Conservation (phyloP, 2,329 filamentous ascomycete species). For the Sporothrix brunneoviolacea region DNA sequence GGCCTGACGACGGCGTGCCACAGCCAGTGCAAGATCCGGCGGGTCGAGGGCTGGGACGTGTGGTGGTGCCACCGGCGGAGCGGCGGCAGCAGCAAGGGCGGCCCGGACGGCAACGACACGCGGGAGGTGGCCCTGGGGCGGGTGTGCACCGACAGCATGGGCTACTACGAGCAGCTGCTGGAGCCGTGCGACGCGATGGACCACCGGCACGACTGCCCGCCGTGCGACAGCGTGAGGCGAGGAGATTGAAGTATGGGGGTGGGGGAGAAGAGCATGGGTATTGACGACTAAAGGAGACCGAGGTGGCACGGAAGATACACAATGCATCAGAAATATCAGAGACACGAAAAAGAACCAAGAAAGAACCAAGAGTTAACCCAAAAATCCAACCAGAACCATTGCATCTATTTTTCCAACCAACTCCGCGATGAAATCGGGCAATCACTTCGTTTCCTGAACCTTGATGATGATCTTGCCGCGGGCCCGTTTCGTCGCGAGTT, state of each 20-base stretch:
- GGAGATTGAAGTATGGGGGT: not conserved
- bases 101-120: not conserved
- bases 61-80: slow-evolving; percentile 10
- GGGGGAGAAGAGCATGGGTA: not conserved
- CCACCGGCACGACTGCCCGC: slow-evolving; percentile 9
- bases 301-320: not conserved
- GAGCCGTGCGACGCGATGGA: slow-evolving; percentile 11
- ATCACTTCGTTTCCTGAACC: slow-evolving; percentile 31
- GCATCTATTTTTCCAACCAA: too few species aligned
- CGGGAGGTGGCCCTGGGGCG: slow-evolving; percentile 2
- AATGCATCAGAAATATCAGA: not conserved
- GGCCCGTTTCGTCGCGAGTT: slow-evolving; percentile 25
- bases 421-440: not conserved
- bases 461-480: slow-evolving; percentile 29
- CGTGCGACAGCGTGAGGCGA: not conserved
- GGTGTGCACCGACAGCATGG: slow-evolving; percentile 9
- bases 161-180: slow-evolving; percentile 13
- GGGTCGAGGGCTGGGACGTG: slow-evolving; percentile 6
- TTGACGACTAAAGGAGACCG: not conserved
- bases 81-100: not conserved
- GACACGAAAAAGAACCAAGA: not conserved
- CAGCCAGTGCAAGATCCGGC: slow-evolving; percentile 14
- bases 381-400: not conserved
- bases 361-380: not conserved
- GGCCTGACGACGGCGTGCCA: slow-evolving; percentile 10